Percentiles rank a stretch among this genome's conserved stretches.
Conservation (phyloP, 805 yeast genomes). For the Saturnispora ahearnii region DNA sequence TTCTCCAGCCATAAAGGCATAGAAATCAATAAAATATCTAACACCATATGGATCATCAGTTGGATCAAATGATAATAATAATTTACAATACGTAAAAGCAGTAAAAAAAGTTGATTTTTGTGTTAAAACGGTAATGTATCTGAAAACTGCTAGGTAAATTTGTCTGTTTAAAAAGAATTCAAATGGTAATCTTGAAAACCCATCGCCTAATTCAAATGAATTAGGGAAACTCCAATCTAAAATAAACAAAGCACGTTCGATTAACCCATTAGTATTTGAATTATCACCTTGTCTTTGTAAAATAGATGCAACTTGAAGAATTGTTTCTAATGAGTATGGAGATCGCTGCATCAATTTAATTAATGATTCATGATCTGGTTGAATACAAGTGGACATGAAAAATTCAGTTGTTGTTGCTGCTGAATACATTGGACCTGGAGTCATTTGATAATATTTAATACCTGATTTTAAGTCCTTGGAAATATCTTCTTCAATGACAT, state of each 20-base stretch:
- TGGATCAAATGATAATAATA: conserved; percentile 58
- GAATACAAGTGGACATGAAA: conserved; percentile 54
- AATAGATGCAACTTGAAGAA: conserved; percentile 71
- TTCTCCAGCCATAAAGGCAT: conserved; percentile 59
- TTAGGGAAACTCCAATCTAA: conserved; percentile 67
- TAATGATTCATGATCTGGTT: conserved; percentile 74
- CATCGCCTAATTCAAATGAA: conserved; percentile 48
- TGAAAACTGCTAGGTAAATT: conserved; percentile 63
- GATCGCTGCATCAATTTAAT: conserved; percentile 46
- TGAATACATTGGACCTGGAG: conserved; percentile 22
- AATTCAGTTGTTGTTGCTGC: conserved; percentile 34
- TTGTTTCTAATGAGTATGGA: conserved; percentile 71
- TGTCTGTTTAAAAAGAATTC: conserved; percentile 69
- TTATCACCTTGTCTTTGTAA: conserved; percentile 70
- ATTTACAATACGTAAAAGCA: conserved; percentile 67
- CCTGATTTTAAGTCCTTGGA: conserved; percentile 33
- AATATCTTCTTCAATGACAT: conserved; percentile 36
- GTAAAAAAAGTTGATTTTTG: conserved; percentile 72
- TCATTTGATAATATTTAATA: conserved; percentile 49
- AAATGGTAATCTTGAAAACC: conserved; percentile 63
- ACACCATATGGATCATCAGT: conserved; percentile 80
- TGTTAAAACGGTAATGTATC: conserved; percentile 60
- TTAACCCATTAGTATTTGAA: conserved; percentile 59
- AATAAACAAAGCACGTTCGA: conserved; percentile 70
- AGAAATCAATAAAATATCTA: conserved; percentile 73